Conservation (phyloP, 306 rosid species). For the Carpinus fangiana region DNA sequence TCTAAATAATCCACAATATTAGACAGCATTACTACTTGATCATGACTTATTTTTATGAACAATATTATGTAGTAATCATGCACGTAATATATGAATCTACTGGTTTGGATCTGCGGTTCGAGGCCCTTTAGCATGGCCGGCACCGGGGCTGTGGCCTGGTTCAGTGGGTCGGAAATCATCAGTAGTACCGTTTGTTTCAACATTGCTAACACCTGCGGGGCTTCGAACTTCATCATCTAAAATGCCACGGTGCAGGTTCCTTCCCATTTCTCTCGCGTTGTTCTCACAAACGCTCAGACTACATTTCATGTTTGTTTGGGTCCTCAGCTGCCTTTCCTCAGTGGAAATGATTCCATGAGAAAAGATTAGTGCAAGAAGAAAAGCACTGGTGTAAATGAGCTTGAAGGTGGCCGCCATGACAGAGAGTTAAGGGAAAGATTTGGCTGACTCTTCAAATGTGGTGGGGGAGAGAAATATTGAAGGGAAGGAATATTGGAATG, state of each 20-base stretch:
- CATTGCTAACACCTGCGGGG: not conserved
- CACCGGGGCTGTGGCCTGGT: constrained; percentile 93
- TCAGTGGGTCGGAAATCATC: constrained; percentile 68
- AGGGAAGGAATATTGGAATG: constrained; percentile 26
- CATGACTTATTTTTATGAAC: not conserved
- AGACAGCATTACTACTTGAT: too few relatives aligned
- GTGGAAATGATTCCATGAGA: constrained; percentile 23
- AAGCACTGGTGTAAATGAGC: constrained; percentile 23
- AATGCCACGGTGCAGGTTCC: constrained; percentile 22
- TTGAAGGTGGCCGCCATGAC: constrained; percentile 45
- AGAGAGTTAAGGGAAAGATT: constrained; percentile 6
- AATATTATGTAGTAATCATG: not conserved
- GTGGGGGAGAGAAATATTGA: not conserved
- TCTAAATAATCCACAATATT: constrained; percentile 12
- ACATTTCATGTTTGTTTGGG: constrained; percentile 1
- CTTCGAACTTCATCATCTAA: constrained; percentile 5
- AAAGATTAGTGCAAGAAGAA: constrained; percentile 38
- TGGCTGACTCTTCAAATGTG: not conserved
- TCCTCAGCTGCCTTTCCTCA: constrained; percentile 39
- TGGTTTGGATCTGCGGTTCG: constrained; percentile 25
- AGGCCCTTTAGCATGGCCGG: constrained; percentile 59
- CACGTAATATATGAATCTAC: constrained; percentile 2
- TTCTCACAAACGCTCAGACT: not conserved
- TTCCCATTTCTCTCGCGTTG: not conserved
- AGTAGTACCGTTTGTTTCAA: not conserved